Percentiles rank a stretch among this genome's conserved stretches.
These are phyloP conservation scores for Entophlyctis luteolus DNA, from an alignment of 192 early-diverging fungal genomes.

Conservation along the genomic window DNA sequence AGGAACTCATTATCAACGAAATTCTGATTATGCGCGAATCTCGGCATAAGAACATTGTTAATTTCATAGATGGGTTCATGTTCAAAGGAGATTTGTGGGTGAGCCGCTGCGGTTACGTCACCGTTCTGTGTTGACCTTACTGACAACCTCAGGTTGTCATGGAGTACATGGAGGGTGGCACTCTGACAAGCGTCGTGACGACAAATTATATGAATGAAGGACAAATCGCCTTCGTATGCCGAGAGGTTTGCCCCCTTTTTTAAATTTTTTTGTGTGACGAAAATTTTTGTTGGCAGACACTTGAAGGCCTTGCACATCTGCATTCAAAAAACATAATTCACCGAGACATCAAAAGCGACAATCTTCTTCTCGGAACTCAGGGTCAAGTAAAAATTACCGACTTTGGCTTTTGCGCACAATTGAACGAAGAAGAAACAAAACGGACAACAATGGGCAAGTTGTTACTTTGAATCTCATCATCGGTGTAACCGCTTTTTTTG, in stretches of 20 bases:
- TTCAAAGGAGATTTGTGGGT: slow-evolving; percentile 77
- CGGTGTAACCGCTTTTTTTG: not conserved
- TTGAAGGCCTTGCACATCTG: slow-evolving; percentile 60
- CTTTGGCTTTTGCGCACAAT: slow-evolving; percentile 92
- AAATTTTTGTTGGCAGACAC: slow-evolving; percentile 34
- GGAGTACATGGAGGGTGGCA: slow-evolving; percentile 90
- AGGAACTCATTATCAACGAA: slow-evolving; percentile 89
- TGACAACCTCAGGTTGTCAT: slow-evolving; percentile 58
- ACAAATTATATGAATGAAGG: slow-evolving; percentile 79
- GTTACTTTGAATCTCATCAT: not conserved
- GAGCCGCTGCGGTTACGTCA: not conserved
- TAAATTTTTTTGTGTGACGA: not conserved
- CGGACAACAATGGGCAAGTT: slow-evolving; percentile 50
- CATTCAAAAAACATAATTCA: slow-evolving; percentile 68
- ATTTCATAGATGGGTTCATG: slow-evolving; percentile 76
- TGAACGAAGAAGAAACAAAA: slow-evolving; percentile 78
- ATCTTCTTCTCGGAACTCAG: slow-evolving; percentile 61
- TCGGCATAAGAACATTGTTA: slow-evolving; percentile 72
- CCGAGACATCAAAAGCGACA: slow-evolving; percentile 68
- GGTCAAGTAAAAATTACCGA: slow-evolving; percentile 85
- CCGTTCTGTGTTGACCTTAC: not conserved
- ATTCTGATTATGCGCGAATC: slow-evolving; percentile 58
- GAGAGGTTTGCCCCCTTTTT: slow-evolving; percentile 60
- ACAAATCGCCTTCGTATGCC: slow-evolving; percentile 91
- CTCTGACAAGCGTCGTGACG: slow-evolving; percentile 78